Percentiles rank a stretch among this genome's conserved stretches.
Conservation (phyloP, 2,329 filamentous ascomycete species). For the Westerdykella sp. region DNA sequence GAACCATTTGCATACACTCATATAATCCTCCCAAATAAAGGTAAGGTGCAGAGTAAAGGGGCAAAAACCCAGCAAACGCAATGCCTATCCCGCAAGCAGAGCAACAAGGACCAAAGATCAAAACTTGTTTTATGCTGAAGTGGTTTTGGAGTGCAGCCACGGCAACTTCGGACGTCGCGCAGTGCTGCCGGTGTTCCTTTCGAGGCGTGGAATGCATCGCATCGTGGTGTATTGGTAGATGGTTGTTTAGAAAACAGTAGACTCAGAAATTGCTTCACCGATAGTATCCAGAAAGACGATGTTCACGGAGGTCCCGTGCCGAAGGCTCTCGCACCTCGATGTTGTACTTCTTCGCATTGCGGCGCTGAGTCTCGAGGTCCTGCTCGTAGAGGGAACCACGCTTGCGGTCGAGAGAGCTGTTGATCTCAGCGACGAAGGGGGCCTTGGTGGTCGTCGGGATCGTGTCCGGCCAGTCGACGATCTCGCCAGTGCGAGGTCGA, state of each 20-base stretch:
- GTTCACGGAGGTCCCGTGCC: slow-evolving; percentile 29
- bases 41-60: too few relatives aligned
- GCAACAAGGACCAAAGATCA: not conserved
- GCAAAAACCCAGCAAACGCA: too few relatives aligned
- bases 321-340: slow-evolving; percentile 40
- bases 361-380: slow-evolving; percentile 32
- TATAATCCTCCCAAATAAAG: too few relatives aligned
- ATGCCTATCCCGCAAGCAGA: not conserved
- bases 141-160: not conserved
- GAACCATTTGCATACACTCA: too few relatives aligned
- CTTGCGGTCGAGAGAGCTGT: slow-evolving; percentile 25
- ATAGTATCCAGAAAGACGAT: slow-evolving; percentile 37
- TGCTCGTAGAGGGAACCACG: slow-evolving; percentile 39
- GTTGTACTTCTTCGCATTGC: slow-evolving; percentile 33
- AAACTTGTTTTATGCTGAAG: not conserved
- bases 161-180: not conserved
- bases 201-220: slow-evolving; percentile 3
- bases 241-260: slow-evolving; percentile 2
- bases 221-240: slow-evolving; percentile 2
- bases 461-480: slow-evolving; percentile 33
- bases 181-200: slow-evolving; percentile 4
- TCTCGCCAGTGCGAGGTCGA: slow-evolving; percentile 32
- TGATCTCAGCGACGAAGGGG: slow-evolving; percentile 18
- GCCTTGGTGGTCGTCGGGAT: slow-evolving; percentile 7
- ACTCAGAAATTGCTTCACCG: slow-evolving; percentile 24